A percentile compares a stretch with the other conserved stretches of the same genome.
phyloP scores from a whole-genome alignment of 2,329 filamentous ascomycete species.

The Pseudocercospora fuligena region DNA sequence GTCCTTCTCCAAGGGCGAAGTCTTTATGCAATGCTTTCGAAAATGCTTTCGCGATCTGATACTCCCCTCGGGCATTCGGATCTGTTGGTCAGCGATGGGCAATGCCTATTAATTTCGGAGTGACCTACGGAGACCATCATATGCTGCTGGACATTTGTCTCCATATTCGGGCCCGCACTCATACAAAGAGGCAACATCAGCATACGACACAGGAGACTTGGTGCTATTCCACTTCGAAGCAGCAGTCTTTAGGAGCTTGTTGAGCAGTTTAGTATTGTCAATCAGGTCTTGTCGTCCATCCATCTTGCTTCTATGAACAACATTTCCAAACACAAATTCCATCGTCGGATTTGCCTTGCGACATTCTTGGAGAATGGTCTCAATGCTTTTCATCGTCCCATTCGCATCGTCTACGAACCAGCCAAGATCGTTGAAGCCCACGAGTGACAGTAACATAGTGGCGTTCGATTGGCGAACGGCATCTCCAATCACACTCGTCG shows the following conservation, averaged over 20 bases:
- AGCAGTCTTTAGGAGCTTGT: constrained; percentile 25
- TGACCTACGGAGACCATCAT: constrained; percentile 25
- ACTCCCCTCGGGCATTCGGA: constrained; percentile 49
- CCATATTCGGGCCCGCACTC: constrained; percentile 25
- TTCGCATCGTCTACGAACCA: constrained; percentile 31
- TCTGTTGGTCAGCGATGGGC: constrained; percentile 46
- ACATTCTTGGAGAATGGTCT: constrained; percentile 39
- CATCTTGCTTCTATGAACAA: constrained; percentile 28
- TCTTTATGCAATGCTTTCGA: constrained; percentile 25
- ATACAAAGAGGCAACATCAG: constrained; percentile 39
- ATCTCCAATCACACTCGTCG: constrained; percentile 36
- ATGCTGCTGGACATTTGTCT: constrained; percentile 16
- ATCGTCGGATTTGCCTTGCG: constrained; percentile 36
- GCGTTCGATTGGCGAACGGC: constrained; percentile 40
- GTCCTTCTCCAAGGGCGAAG: constrained; percentile 14
- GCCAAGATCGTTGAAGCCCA: constrained; percentile 37
- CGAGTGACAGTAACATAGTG: constrained; percentile 36
- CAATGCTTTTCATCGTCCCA: constrained; percentile 34
- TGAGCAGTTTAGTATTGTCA: constrained; percentile 29
- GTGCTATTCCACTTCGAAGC: constrained; percentile 35
- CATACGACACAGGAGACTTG: constrained; percentile 41
- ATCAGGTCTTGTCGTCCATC: constrained; percentile 29
- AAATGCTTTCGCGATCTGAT: constrained; percentile 51
- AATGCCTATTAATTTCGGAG: constrained; percentile 32
- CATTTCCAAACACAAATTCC: constrained; percentile 31